These are phyloP conservation scores for Penicillium rolfsii DNA, from an alignment of 2,329 filamentous ascomycete genomes.

Conservation along the genomic window DNA sequence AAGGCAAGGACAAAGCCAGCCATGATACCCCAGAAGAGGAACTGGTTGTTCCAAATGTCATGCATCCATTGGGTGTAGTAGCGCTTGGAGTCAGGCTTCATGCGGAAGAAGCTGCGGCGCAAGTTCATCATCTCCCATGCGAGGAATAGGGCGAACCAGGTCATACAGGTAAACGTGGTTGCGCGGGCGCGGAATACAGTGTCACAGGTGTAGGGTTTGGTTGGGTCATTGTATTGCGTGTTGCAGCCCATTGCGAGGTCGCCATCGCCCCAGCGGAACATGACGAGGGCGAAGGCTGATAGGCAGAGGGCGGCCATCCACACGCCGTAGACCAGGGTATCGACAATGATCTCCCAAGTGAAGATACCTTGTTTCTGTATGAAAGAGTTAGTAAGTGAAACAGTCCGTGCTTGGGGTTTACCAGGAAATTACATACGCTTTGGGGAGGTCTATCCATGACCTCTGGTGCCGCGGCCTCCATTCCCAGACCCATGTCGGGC, in stretches of 20 bases:
- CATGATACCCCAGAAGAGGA: slow-evolving; percentile 68
- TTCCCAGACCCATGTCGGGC: slow-evolving; percentile 84
- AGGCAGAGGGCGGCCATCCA: slow-evolving; percentile 75
- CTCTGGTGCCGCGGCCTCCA: slow-evolving; percentile 73
- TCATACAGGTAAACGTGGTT: slow-evolving; percentile 73
- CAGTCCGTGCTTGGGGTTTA: slow-evolving; percentile 16
- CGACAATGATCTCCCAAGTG: slow-evolving; percentile 73
- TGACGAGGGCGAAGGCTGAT: slow-evolving; percentile 64
- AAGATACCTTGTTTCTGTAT: slow-evolving; percentile 67
- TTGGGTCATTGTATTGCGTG: slow-evolving; percentile 50
- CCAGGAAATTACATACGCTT: slow-evolving; percentile 35
- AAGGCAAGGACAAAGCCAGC: slow-evolving; percentile 61
- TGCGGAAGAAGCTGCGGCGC: slow-evolving; percentile 73
- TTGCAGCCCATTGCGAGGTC: slow-evolving; percentile 66
- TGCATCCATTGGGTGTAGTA: slow-evolving; percentile 68
- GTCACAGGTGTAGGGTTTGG: slow-evolving; percentile 53
- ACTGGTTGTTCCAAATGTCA: slow-evolving; percentile 72
- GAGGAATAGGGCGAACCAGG: slow-evolving; percentile 75
- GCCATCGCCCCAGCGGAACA: slow-evolving; percentile 65
- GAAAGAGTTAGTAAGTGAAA: neutral
- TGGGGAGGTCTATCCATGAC: slow-evolving; percentile 82
- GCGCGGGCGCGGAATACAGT: slow-evolving; percentile 71
- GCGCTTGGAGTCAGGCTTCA: slow-evolving; percentile 65
- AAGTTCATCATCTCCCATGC: slow-evolving; percentile 79
- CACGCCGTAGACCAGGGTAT: slow-evolving; percentile 78